A percentile compares a stretch with the other conserved stretches of the same genome.
Evolutionary conservation across 306 rosid genomes (phyloP).

Genomic region (Acacia confusa): DNA sequence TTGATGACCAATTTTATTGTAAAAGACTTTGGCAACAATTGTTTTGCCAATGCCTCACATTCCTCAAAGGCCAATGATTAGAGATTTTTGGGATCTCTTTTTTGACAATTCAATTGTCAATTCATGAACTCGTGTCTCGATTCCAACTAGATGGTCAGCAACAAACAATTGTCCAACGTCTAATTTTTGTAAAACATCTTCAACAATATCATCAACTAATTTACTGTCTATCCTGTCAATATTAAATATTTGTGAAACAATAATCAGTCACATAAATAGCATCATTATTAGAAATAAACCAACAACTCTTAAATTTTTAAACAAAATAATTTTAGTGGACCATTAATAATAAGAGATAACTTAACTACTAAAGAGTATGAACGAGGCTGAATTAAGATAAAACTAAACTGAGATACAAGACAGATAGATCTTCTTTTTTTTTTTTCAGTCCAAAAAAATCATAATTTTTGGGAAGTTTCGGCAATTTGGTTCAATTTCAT

Average conservation of each 20-base stretch:
- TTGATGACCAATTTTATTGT: not conserved
- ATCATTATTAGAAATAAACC: no score
- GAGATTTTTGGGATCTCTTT: not conserved
- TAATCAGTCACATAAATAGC: not conserved
- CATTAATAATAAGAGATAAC: not conserved
- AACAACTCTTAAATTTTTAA: no score
- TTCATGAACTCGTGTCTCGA: not conserved
- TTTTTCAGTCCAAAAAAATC: no score
- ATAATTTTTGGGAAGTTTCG: no score
- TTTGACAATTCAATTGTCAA: not conserved
- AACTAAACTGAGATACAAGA: no score
- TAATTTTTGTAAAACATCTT: not conserved
- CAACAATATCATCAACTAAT: not conserved
- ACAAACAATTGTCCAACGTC: not conserved
- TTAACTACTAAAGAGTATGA: no score
- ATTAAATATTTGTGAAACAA: not conserved
- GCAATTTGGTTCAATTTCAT: no score
- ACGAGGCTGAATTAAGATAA: no score
- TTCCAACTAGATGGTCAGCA: not conserved
- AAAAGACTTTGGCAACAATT: not conserved
- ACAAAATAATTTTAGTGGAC: not conserved
- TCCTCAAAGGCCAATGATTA: not conserved
- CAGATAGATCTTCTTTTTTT: no score
- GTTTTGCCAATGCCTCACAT: not conserved
- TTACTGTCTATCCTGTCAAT: not conserved